Conservation (phyloP, 108 stramenopile species). For the Nitzschia sp. region DNA sequence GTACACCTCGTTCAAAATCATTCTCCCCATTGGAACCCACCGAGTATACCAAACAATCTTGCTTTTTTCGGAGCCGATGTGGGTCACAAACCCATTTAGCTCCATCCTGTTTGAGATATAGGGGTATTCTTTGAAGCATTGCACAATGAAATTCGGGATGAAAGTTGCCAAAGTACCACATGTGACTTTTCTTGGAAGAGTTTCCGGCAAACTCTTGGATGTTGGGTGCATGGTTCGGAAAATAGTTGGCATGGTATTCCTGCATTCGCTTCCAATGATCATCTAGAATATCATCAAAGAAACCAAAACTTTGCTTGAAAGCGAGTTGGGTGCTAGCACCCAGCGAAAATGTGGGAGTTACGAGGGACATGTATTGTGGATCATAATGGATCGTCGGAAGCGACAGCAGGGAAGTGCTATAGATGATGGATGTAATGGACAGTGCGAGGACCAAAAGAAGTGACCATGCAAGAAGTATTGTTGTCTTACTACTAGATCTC, state of each 20-base stretch:
- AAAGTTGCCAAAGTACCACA: constrained; percentile 32
- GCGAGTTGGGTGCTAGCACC: too few species aligned
- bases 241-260: constrained; percentile 3
- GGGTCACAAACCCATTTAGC: constrained; percentile 77
- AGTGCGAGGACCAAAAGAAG: too few species aligned
- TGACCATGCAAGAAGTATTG: too few species aligned
- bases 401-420: too few species aligned
- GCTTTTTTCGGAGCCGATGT: constrained; percentile 21
- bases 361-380: too few species aligned
- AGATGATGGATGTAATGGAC: too few species aligned
- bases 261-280: constrained; percentile 11
- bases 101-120: constrained; percentile 50
- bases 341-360: too few species aligned
- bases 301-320: constrained; percentile 16
- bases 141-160: constrained; percentile 65
- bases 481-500: too few species aligned
- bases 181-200: constrained; percentile 2
- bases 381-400: too few species aligned
- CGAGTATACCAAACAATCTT: constrained; percentile 52
- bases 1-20: constrained; percentile 30
- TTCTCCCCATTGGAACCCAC: constrained; percentile 49
- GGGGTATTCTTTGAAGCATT: constrained; percentile 42
- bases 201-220: too few species aligned
- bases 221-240: constrained; percentile 17
- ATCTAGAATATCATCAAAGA: constrained; percentile 23